Base-by-base conservation (phyloP, 129 eudicot genomes). In the Chrysanthemum seticuspe region DNA sequence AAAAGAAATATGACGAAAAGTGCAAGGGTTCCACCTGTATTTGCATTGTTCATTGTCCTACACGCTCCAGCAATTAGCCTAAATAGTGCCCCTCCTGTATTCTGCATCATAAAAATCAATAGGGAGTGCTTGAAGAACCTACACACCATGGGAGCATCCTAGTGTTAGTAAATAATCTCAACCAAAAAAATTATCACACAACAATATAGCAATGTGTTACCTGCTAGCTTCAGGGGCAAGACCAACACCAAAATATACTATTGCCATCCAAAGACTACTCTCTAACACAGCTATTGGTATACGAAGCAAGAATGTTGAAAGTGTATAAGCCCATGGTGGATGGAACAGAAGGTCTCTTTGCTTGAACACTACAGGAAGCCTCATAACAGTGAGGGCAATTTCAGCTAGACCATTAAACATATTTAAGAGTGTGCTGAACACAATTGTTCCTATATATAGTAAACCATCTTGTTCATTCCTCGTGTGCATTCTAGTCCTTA, bases 61-160 rank as follows among this genome's bases (percentile, higher is more conserved):
- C 97, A 89, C 10, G 85, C 51, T 62, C 87, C 96, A 15, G 96
- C 85, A 71, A 78, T 79, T 73, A 88, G 55, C 76, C 97, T 83
- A 75, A 88, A 88, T 21, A 77, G 14, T 10, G 86, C 96, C n/a
- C 91, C 89, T 2, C 96, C 90, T 83, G 81, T 86, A 64, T 91
- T 94, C 80, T 91, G 96, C 80, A 88, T 79, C 10, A 75, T 57
- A 66, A 91, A 91, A 23, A 81, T 76, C 76, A 88, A 58, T 56
- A 91, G 71, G 3, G 87, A 72, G 47, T 91, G 92, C 87, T 85
- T 91, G 89, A 91, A 91, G 83, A 86, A 91, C 93, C 97, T 91
- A 81, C 65, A 60, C 25, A 70, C 80, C 47, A 57, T 64, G 50
- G 8, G n/a, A 4, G 14, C 21, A 53, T 70, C 12, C 16, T 56